phyloP scores from a whole-genome alignment of 805 yeast species.

The Zygosaccharomyces gambellarensis region DNA sequence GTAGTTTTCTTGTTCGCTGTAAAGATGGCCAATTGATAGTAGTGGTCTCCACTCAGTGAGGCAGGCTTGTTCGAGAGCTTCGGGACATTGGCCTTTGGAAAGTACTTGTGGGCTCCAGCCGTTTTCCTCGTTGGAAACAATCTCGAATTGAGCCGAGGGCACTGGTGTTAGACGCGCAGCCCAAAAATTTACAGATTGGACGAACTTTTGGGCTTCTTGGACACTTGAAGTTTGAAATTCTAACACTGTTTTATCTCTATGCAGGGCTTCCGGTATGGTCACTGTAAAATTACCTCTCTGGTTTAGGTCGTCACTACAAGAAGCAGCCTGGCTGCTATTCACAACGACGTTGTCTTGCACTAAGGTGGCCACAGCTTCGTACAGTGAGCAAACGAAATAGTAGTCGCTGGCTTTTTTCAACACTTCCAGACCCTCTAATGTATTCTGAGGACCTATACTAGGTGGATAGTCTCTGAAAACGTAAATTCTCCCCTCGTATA shows the following conservation, averaged over 20 bases:
- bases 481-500: conserved; percentile 28
- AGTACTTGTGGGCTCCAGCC: conserved; percentile 56
- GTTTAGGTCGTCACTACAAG: neutral
- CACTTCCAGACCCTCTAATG: conserved; percentile 9
- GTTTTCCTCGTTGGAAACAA: conserved; percentile 69
- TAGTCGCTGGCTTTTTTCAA: conserved; percentile 13
- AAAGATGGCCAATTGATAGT: conserved; percentile 19
- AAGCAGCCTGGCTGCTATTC: conserved; percentile 5
- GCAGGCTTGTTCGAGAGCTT: neutral
- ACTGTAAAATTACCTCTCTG: conserved; percentile 22
- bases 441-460: neutral
- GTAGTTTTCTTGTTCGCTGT: conserved; percentile 18
- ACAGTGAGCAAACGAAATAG: conserved; percentile 23
- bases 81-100: neutral
- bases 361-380: conserved; percentile 26
- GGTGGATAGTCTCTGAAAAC: conserved; percentile 16
- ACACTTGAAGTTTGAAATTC: conserved; percentile 62
- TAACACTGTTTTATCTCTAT: conserved; percentile 36
- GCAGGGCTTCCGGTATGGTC: conserved; percentile 20
- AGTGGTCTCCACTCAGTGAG: conserved; percentile 25
- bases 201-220: conserved; percentile 64
- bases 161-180: conserved; percentile 78
- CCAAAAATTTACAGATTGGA: conserved; percentile 84
- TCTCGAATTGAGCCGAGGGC: conserved; percentile 62
- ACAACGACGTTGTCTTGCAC: conserved; percentile 30